Base-by-base conservation (phyloP, 2,329 filamentous ascomycete genomes). In the Colletotrichum musae region DNA sequence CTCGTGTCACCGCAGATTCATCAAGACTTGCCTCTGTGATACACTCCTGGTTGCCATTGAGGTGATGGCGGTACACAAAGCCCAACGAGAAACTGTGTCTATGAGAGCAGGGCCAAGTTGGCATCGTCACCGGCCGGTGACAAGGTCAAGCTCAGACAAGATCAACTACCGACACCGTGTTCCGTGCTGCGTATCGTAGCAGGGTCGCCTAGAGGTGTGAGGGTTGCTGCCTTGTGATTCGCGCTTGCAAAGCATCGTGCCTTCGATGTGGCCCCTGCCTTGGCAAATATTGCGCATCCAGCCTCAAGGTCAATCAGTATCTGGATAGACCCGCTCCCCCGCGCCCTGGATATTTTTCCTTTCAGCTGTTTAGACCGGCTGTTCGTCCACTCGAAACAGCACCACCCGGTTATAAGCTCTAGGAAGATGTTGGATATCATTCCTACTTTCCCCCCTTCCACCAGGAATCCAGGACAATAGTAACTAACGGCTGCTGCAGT, bases 371-470 rank as follows among this genome's bases (percentile, higher is more conserved):
- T 10, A 10, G 32, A 36, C 32, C 10, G 10, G 3, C 32, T 10
- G 7, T 36, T 36, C 32, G 15, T 32, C 41, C 10, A 15, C 53
- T 10, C 18, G 26, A 57, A 47, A 58, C 53, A 53, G 28, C 13
- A 39, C 21, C 13, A 43, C 6, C 39, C 6, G 18, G 39, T 52
- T 18, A 48, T 36, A 48, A 47, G 39, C 52, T 45, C 58, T 47
- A 39, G 47, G 53, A 68, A 48, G 21, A 53, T 36, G 28, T 48
- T 53, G 54, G 39, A 26, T 48, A 47, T 41, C 47, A 47, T 53
- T 58, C 32, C 24, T 45, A 43, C 21, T 7, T 57, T 9, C 53
- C 13, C 28, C 24, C 36, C 15, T 43, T 12, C 32, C 10, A 6
- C 7, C 7, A 9, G 10, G 32, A 43, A 5, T 43, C 41, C 10